Conservation (phyloP, 2,329 filamentous ascomycete species). For the Talaromyces marneffei region DNA sequence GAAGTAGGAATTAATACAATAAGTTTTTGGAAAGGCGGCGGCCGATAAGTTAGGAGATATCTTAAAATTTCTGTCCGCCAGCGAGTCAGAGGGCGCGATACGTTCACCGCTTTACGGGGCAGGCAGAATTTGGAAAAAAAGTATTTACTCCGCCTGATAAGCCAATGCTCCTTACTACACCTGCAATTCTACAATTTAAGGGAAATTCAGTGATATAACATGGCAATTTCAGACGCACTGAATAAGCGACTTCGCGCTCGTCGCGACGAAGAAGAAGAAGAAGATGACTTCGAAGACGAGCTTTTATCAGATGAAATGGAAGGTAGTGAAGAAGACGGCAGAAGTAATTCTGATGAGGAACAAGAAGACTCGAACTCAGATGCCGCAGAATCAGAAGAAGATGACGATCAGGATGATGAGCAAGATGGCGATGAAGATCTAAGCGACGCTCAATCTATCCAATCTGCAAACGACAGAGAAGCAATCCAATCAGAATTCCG, state of each 20-base stretch:
- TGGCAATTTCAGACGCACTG: constrained; percentile 35
- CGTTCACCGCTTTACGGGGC: neutral
- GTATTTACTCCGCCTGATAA: constrained; percentile 3
- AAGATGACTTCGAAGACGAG: constrained; percentile 31
- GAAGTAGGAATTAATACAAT: neutral
- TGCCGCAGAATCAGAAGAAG: constrained; percentile 22
- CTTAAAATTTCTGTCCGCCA: neutral
- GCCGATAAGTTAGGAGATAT: neutral
- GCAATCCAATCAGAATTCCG: constrained; percentile 41
- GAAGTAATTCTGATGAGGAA: constrained; percentile 5
- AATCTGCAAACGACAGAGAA: constrained; percentile 26
- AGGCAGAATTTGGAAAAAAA: constrained; percentile 3
- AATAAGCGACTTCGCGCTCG: constrained; percentile 39
- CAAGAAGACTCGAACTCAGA: constrained; percentile 18
- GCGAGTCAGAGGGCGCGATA: neutral
- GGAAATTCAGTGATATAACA: constrained; percentile 10
- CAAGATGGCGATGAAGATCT: constrained; percentile 27
- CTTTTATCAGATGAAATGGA: constrained; percentile 19
- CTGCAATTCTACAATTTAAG: neutral
- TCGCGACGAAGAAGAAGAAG: constrained; percentile 41
- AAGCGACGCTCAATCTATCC: constrained; percentile 5
- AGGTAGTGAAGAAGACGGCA: neutral
- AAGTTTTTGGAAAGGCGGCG: neutral
- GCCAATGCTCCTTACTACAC: neutral
- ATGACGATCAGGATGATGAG: constrained; percentile 38